phyloP scores from a whole-genome alignment of 371 early-diverging fungal species.

The Caulochytrium protostelioides region DNA sequence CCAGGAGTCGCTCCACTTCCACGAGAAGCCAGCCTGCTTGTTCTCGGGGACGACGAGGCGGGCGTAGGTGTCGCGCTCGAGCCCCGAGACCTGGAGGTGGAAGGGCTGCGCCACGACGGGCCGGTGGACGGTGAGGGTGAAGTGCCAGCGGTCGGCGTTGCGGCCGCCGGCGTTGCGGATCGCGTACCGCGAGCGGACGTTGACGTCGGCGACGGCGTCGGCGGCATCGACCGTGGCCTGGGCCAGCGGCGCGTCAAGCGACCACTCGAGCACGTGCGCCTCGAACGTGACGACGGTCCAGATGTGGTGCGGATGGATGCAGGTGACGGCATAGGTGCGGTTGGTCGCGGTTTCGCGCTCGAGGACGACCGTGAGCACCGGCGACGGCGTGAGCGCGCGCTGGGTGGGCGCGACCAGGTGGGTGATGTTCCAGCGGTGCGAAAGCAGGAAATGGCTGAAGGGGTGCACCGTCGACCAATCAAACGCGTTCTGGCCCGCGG shows the following conservation, averaged over 20 bases:
- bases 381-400: constrained; percentile 18
- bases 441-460: constrained; percentile 41
- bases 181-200: constrained; percentile 21
- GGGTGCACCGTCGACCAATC: constrained; percentile 46
- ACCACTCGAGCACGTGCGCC: constrained; percentile 38
- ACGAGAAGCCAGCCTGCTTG: constrained; percentile 28
- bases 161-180: constrained; percentile 43
- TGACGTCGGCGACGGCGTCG: background rate
- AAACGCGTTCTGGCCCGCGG: constrained; percentile 18
- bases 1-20: constrained; percentile 26
- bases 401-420: constrained; percentile 5
- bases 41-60: constrained; percentile 19
- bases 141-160: constrained; percentile 30
- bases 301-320: constrained; percentile 33
- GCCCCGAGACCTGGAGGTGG: constrained; percentile 4
- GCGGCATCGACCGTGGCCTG: background rate
- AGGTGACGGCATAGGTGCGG: constrained; percentile 27
- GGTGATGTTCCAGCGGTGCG: constrained; percentile 32
- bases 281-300: constrained; percentile 45
- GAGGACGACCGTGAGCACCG: constrained; percentile 21
- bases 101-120: background rate
- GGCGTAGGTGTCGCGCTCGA: constrained; percentile 9
- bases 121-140: constrained; percentile 6
- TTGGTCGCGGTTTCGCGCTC: constrained; percentile 27
- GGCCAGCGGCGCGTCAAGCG: constrained; percentile 18